These are phyloP conservation scores for Phlyctochytrium arcticum DNA, from an alignment of 192 early-diverging fungal genomes.

Conservation along the genomic window DNA sequence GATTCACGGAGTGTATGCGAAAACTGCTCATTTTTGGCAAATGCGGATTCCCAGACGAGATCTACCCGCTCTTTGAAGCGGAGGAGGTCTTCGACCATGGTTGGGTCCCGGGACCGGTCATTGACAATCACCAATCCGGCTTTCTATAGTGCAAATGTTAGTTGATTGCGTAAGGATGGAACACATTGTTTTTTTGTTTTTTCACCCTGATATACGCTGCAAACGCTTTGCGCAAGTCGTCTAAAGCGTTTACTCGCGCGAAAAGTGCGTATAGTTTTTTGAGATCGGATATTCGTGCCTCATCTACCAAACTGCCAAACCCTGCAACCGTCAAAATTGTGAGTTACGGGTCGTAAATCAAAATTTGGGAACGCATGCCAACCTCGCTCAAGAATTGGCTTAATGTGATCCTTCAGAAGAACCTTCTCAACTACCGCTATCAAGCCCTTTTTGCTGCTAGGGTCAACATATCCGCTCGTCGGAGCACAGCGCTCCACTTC, in stretches of 20 bases:
- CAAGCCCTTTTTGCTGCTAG: constrained; percentile 60
- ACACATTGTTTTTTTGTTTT: neutral
- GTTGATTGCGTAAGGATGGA: neutral
- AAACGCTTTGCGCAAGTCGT: constrained; percentile 62
- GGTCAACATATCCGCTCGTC: constrained; percentile 65
- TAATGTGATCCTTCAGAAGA: constrained; percentile 67
- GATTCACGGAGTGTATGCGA: constrained; percentile 72
- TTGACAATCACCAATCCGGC: constrained; percentile 27
- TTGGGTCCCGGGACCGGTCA: constrained; percentile 24
- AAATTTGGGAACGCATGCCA: neutral
- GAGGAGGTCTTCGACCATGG: constrained; percentile 80
- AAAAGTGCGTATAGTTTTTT: constrained; percentile 68
- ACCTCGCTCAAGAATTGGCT: constrained; percentile 64
- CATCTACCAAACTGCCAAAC: constrained; percentile 68
- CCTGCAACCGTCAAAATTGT: constrained; percentile 35
- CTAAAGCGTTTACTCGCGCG: constrained; percentile 59
- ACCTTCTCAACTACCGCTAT: constrained; percentile 59
- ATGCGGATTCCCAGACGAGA: constrained; percentile 56
- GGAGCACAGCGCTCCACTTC: constrained; percentile 54
- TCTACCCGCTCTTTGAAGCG: constrained; percentile 71
- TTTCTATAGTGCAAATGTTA: constrained; percentile 60
- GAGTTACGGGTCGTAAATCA: neutral
- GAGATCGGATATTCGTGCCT: constrained; percentile 63
- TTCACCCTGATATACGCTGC: constrained; percentile 61
- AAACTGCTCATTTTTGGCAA: constrained; percentile 65